Evolutionary conservation across 2,329 filamentous ascomycete genomes (phyloP).

Genomic region (Trichoderma cornu-damae): DNA sequence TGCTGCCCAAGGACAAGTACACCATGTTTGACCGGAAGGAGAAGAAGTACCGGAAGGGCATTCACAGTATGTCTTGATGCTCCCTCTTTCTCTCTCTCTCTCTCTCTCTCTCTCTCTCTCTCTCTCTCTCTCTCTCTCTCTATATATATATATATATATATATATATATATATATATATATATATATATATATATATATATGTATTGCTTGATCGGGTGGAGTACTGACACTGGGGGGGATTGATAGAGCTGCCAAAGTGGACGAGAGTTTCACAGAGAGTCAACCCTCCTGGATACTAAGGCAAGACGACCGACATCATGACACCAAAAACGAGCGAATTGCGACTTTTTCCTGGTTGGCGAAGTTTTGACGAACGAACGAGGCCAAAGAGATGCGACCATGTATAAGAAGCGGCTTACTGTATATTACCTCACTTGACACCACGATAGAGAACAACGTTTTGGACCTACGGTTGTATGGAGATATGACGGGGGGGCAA

Average conservation of each 20-base stretch:
- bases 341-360: not conserved
- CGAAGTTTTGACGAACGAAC: not conserved
- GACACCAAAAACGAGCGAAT: not conserved
- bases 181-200: no score
- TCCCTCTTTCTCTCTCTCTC: not conserved
- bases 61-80: slow-evolving; percentile 70
- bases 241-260: slow-evolving; percentile 73
- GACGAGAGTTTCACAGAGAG: slow-evolving; percentile 88
- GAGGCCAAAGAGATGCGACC: not conserved
- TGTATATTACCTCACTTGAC: slow-evolving; percentile 2
- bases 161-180: no score
- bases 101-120: no score
- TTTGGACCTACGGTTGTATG: not conserved
- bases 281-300: slow-evolving; percentile 94
- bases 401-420: slow-evolving; percentile 9
- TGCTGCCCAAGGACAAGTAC: slow-evolving; percentile 96
- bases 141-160: no score
- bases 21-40: slow-evolving; percentile 96
- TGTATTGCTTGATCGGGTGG: not conserved
- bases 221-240: slow-evolving; percentile 21
- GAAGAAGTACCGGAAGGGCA: slow-evolving; percentile 92
- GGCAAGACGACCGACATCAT: slow-evolving; percentile 3
- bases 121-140: no score
- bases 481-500: not conserved
- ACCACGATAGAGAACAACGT: slow-evolving; percentile 4